phyloP scores from a whole-genome alignment of 495 filamentous ascomycete species.

The Filosporella fistucella region DNA sequence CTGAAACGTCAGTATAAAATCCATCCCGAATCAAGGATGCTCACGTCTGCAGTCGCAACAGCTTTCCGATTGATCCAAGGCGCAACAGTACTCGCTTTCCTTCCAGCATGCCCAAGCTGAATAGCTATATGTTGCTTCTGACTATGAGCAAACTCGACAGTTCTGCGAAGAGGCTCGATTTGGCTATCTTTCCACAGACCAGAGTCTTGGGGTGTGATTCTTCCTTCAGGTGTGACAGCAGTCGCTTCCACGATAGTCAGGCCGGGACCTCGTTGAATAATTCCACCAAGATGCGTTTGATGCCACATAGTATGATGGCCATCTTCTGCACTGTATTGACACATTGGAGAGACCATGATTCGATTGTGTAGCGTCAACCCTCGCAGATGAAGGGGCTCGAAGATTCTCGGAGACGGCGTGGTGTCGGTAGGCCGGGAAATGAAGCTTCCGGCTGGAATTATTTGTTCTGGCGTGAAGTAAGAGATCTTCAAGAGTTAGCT shows the following conservation, averaged over 20 bases:
- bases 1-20: no score
- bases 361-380: constrained; percentile 56
- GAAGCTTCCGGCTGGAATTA: constrained; percentile 58
- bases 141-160: constrained; percentile 64
- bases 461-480: constrained; percentile 63
- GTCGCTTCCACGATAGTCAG: constrained; percentile 69
- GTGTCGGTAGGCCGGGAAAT: background rate
- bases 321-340: constrained; percentile 62
- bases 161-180: constrained; percentile 52
- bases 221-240: constrained; percentile 59
- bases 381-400: constrained; percentile 54
- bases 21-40: no score
- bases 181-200: constrained; percentile 74
- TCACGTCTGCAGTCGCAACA: constrained; percentile 42
- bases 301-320: constrained; percentile 61
- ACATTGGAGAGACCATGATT: constrained; percentile 54
- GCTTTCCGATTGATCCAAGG: constrained; percentile 53
- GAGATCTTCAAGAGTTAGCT: background rate
- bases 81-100: constrained; percentile 63
- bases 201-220: constrained; percentile 66
- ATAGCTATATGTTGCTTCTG: constrained; percentile 65
- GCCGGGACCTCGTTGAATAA: constrained; percentile 58
- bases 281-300: constrained; percentile 47
- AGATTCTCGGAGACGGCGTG: constrained; percentile 53
- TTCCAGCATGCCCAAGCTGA: constrained; percentile 69